Conservation (phyloP, 2,329 filamentous ascomycete genomes). For the Epichloe glyceriae region DNA sequence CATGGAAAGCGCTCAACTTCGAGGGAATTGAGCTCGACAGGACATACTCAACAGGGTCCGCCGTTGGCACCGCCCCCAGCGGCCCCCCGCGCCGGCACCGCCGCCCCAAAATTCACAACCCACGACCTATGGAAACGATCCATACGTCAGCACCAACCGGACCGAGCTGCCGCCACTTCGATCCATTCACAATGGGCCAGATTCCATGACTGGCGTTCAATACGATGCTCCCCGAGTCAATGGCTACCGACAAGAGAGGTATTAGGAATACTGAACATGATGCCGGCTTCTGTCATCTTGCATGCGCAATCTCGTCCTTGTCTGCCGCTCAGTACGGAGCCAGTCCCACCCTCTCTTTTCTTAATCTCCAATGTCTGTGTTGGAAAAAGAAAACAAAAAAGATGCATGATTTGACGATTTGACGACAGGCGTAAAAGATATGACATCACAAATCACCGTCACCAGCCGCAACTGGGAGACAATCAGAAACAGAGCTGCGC, state of each 20-base stretch:
- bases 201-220: slow-evolving; percentile 55
- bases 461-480: neutral
- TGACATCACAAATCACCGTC: neutral
- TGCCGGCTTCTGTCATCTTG: neutral
- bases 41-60: slow-evolving; percentile 12
- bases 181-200: slow-evolving; percentile 36
- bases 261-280: slow-evolving; percentile 10
- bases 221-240: slow-evolving; percentile 39
- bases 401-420: slow-evolving; percentile 8
- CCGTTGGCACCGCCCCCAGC: slow-evolving; percentile 13
- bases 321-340: neutral
- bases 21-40: slow-evolving; percentile 18
- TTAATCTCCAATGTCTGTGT: neutral
- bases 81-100: slow-evolving; percentile 10
- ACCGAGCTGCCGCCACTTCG: slow-evolving; percentile 45
- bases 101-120: slow-evolving; percentile 6
- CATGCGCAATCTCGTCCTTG: neutral
- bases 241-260: slow-evolving; percentile 32
- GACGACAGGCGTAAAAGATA: slow-evolving; percentile 8
- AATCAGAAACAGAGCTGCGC: neutral
- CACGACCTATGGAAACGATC: slow-evolving; percentile 15
- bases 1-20: slow-evolving; percentile 35
- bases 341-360: neutral
- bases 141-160: slow-evolving; percentile 22
- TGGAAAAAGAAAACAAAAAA: neutral